These are phyloP conservation scores for Umbelopsis sp. DNA, from an alignment of 371 early-diverging fungal species.

Conservation along the genomic window DNA sequence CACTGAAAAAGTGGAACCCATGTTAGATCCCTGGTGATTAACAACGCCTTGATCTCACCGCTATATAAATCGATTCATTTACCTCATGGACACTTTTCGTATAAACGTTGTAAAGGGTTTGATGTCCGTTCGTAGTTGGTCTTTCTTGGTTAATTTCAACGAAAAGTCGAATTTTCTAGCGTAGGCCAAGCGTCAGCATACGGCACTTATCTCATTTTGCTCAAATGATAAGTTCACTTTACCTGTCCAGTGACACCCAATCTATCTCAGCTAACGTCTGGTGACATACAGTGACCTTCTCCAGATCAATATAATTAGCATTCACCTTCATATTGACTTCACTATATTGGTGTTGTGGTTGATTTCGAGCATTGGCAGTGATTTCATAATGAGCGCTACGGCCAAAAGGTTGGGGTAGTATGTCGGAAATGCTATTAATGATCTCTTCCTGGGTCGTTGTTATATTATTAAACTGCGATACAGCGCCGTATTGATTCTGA, in stretches of 20 bases:
- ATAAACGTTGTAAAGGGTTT: slow-evolving; percentile 52
- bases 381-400: slow-evolving; percentile 44
- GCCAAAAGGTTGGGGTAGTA: slow-evolving; percentile 30
- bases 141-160: slow-evolving; percentile 31
- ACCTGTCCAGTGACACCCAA: slow-evolving; percentile 51
- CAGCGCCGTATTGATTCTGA: slow-evolving; percentile 35
- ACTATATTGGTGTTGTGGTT: slow-evolving; percentile 30
- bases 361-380: slow-evolving; percentile 42
- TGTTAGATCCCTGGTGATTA: no score
- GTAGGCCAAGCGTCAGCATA: neutral
- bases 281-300: slow-evolving; percentile 37
- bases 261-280: slow-evolving; percentile 37
- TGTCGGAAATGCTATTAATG: slow-evolving; percentile 29
- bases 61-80: slow-evolving; percentile 7
- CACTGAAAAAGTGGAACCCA: neutral
- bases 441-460: slow-evolving; percentile 36
- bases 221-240: neutral
- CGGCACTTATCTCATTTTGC: neutral
- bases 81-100: slow-evolving; percentile 48
- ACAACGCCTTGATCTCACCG: no score
- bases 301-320: slow-evolving; percentile 31
- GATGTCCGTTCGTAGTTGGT: slow-evolving; percentile 37
- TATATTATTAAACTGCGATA: slow-evolving; percentile 39
- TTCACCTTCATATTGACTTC: slow-evolving; percentile 40
- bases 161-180: slow-evolving; percentile 49